phyloP scores from a whole-genome alignment of 257 asterid genomes.

The Nicotiana undulata region DNA sequence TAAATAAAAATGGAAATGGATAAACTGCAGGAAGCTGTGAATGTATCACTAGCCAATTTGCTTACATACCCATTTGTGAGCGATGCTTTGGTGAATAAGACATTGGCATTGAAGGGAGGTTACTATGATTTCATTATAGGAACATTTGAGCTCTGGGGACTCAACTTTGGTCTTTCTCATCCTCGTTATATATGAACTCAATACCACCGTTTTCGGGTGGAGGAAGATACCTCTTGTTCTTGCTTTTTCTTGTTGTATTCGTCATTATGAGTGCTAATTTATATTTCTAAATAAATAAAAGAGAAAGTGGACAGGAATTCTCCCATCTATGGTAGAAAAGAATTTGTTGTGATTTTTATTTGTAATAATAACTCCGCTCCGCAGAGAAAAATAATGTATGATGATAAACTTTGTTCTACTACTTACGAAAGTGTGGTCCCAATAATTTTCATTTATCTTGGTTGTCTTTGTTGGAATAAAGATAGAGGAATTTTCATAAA shows the following conservation, averaged over 20 bases:
- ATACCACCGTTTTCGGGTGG: background rate
- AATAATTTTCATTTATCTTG: too few species aligned
- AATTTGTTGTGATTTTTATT: background rate
- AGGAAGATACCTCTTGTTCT: background rate
- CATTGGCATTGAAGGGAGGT: slow-evolving; percentile 76
- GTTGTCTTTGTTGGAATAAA: too few species aligned
- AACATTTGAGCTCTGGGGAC: slow-evolving; percentile 83
- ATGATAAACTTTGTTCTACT: background rate
- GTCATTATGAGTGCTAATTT: background rate
- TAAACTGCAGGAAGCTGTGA: slow-evolving; percentile 77
- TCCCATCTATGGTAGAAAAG: background rate
- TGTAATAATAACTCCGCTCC: background rate
- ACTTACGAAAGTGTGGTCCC: too few species aligned
- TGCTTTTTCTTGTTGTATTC: background rate
- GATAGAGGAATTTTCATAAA: too few species aligned
- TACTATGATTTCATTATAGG: slow-evolving; percentile 77
- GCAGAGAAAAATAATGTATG: background rate
- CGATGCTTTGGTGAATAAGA: slow-evolving; percentile 72
- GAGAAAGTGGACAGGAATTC: background rate
- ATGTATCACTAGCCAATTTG: slow-evolving; percentile 78
- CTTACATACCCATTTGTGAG: slow-evolving; percentile 81
- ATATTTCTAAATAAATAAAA: background rate
- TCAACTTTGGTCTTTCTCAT: slow-evolving; percentile 60
- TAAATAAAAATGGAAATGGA: background rate
- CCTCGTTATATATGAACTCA: slow-evolving; percentile 63